Evolutionary conservation across 2,329 filamentous ascomycete genomes (phyloP).

Genomic region (Venturia oleaginea): DNA sequence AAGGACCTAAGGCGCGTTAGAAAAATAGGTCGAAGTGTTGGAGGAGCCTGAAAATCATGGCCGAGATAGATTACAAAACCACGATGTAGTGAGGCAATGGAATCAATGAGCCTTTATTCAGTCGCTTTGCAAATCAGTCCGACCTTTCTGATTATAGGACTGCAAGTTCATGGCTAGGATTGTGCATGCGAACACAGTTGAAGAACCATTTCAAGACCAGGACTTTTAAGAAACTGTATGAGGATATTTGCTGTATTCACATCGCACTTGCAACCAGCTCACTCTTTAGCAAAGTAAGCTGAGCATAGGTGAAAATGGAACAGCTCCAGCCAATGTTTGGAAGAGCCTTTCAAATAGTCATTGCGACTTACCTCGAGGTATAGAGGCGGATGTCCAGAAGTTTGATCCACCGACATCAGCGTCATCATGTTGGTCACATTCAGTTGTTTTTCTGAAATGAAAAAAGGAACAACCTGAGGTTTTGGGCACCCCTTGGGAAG

Average conservation of each 20-base stretch:
- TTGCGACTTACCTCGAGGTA: conserved; percentile 39
- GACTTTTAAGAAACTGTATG: conserved; percentile 12
- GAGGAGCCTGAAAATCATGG: neutral
- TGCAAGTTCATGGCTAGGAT: too few species aligned
- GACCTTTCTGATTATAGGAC: too few species aligned
- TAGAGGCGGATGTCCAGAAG: conserved; percentile 38
- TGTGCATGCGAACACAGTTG: neutral
- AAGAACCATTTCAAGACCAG: neutral
- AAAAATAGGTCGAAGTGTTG: neutral
- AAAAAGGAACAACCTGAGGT: conserved; percentile 34
- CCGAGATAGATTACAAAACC: neutral
- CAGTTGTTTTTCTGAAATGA: conserved; percentile 39
- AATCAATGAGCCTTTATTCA: neutral
- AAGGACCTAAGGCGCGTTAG: conserved; percentile 34
- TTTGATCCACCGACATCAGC: conserved; percentile 41
- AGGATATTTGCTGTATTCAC: neutral
- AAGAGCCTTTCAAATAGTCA: neutral
- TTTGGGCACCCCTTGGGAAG: conserved; percentile 18
- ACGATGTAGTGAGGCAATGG: neutral
- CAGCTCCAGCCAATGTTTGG: too few species aligned
- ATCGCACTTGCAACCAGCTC: neutral
- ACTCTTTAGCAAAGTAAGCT: neutral
- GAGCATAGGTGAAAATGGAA: neutral
- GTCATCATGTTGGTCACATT: conserved; percentile 45
- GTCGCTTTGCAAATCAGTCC: neutral